A percentile compares a stretch with the other conserved stretches of the same genome.
Conservation (phyloP, 805 yeast species). For the Cyberlindnera xylosilytica region DNA sequence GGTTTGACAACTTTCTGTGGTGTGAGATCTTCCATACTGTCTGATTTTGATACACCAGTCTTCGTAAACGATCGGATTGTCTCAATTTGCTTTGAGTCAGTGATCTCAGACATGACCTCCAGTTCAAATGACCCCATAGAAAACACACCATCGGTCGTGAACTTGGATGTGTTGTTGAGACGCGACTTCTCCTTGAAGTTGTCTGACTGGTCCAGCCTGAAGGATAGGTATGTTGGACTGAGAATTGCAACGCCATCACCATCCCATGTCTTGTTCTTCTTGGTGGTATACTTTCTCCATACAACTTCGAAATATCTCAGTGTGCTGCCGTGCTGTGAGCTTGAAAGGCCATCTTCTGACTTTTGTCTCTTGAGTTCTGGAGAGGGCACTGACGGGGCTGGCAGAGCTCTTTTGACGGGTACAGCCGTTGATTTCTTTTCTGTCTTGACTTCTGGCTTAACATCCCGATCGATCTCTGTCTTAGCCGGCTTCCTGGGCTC, state of each 20-base stretch:
- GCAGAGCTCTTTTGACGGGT: too few relatives aligned
- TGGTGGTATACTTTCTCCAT: slow-evolving; percentile 60
- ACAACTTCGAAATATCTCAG: slow-evolving; percentile 24
- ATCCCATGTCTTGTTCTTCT: slow-evolving; percentile 92
- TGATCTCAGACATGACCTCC: slow-evolving; percentile 51
- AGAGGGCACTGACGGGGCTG: too few relatives aligned
- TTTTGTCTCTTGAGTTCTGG: not conserved
- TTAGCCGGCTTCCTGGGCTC: not conserved
- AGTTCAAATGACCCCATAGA: slow-evolving; percentile 58
- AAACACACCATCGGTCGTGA: slow-evolving; percentile 39
- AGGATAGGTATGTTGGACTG: slow-evolving; percentile 23
- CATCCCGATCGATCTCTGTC: too few relatives aligned
- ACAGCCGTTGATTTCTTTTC: too few relatives aligned
- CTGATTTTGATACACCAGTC: slow-evolving; percentile 6
- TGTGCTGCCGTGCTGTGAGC: not conserved
- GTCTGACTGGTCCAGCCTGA: slow-evolving; percentile 33
- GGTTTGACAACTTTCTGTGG: not conserved
- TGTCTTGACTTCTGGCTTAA: too few relatives aligned
- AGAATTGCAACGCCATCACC: slow-evolving; percentile 72
- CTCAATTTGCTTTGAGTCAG: slow-evolving; percentile 23
- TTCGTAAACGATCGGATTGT: slow-evolving; percentile 15
- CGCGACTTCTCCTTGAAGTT: slow-evolving; percentile 28
- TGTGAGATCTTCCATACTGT: not conserved
- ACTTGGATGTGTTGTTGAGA: slow-evolving; percentile 17
- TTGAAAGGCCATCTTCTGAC: not conserved